Percentiles rank a stretch among this genome's conserved stretches.
phyloP scores from a whole-genome alignment of 2,329 filamentous ascomycete genomes.

The Diaporthe humulicola region DNA sequence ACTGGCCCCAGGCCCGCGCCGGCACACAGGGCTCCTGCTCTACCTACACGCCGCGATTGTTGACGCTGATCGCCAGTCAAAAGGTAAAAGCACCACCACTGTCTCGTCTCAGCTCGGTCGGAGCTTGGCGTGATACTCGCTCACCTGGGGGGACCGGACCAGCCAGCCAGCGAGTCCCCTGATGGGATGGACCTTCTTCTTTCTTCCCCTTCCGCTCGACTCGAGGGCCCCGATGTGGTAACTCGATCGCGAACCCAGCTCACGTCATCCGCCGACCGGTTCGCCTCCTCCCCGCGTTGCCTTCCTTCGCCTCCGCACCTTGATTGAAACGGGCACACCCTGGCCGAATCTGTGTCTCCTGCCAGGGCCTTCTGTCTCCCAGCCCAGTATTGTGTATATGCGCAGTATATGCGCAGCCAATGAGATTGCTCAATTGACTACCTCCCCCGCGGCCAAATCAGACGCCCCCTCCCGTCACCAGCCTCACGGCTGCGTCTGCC shows the following conservation, averaged over 20 bases:
- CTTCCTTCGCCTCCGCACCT: slow-evolving; percentile 11
- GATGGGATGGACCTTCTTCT: not conserved
- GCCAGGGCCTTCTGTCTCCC: not conserved
- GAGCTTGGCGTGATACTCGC: slow-evolving; percentile 8
- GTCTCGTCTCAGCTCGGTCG: slow-evolving; percentile 27
- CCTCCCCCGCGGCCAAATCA: not conserved
- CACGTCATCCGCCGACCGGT: slow-evolving; percentile 28
- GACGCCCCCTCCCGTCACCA: slow-evolving; percentile 4
- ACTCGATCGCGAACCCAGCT: slow-evolving; percentile 16
- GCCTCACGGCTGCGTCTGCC: slow-evolving; percentile 4
- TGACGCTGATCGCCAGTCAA: not conserved
- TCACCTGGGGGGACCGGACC: not conserved
- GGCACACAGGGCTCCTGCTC: not conserved
- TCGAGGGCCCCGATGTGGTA: not conserved
- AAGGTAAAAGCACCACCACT: slow-evolving; percentile 1
- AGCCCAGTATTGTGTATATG: not conserved
- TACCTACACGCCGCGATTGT: not conserved
- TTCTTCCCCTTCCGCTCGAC: not conserved
- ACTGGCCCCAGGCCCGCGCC: not conserved
- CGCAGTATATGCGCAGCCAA: slow-evolving; percentile 16
- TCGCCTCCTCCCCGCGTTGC: slow-evolving; percentile 23
- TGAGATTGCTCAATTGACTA: not conserved
- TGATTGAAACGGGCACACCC: slow-evolving; percentile 22
- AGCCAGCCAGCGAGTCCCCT: not conserved
- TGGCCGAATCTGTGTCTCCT: not conserved